Evolutionary conservation across 306 rosid species (phyloP).

Genomic region (Medicago ruthenica): DNA sequence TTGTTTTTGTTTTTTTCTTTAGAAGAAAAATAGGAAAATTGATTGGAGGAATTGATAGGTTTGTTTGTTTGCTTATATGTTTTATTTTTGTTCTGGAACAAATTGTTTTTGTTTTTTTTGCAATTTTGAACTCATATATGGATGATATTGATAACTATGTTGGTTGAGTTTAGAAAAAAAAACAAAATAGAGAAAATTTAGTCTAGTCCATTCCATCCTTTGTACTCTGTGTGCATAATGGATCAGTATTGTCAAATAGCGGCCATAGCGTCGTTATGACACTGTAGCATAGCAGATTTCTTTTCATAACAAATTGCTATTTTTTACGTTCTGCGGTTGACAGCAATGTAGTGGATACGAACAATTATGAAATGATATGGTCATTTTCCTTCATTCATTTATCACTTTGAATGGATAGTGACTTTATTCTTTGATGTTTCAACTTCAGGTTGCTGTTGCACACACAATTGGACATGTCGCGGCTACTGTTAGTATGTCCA

Average conservation of each 20-base stretch:
- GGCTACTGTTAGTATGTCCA: constrained; percentile 97
- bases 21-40: constrained; percentile 48
- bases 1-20: constrained; percentile 58
- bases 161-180: constrained; percentile 11
- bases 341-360: neutral
- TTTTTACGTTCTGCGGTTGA: neutral
- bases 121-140: constrained; percentile 25
- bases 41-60: constrained; percentile 42
- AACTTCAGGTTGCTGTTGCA: constrained; percentile 86
- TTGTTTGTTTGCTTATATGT: constrained; percentile 45
- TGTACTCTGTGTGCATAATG: neutral
- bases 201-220: neutral
- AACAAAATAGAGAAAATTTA: constrained; percentile 14
- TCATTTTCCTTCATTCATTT: constrained; percentile 13
- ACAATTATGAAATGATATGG: neutral
- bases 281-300: neutral
- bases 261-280: neutral
- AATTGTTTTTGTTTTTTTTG: neutral
- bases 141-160: constrained; percentile 22
- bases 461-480: constrained; percentile 99
- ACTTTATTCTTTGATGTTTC: constrained; percentile 34
- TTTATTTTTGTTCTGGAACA: constrained; percentile 7
- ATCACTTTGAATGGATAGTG: constrained; percentile 27
- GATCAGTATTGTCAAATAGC: neutral
- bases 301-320: neutral